Percentiles rank a stretch among this genome's conserved stretches.
phyloP scores from a whole-genome alignment of 1,139 yeast genomes.

The Magnusiomyces ingens region DNA sequence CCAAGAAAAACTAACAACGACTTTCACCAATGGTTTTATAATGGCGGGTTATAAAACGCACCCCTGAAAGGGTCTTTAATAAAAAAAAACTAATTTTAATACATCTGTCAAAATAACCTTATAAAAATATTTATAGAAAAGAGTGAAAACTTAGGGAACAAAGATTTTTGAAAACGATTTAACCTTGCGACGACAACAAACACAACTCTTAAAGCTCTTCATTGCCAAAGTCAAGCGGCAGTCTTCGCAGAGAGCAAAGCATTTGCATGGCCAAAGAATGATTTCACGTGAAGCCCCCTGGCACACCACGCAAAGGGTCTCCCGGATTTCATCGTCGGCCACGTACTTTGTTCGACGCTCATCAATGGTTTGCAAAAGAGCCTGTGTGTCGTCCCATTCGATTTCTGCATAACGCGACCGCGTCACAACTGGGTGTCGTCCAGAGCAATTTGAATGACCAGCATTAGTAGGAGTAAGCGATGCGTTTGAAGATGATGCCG shows the following conservation, averaged over 20 bases:
- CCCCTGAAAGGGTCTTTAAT: too few species aligned
- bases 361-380: constrained; percentile 15
- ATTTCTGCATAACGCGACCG: constrained; percentile 20
- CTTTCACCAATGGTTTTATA: too few species aligned
- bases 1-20: too few species aligned
- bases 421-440: constrained; percentile 17
- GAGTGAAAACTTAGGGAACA: constrained; percentile 33
- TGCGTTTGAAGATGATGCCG: constrained; percentile 6
- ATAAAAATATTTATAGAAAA: too few species aligned
- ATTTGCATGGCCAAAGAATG: constrained; percentile 88
- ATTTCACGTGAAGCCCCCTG: constrained; percentile 68
- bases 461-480: too few species aligned
- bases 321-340: constrained; percentile 10
- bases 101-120: too few species aligned
- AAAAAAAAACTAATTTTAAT: too few species aligned
- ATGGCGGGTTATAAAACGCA: too few species aligned
- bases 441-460: too few species aligned
- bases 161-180: constrained; percentile 37
- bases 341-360: constrained; percentile 14
- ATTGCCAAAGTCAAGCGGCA: constrained; percentile 73
- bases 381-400: constrained; percentile 16
- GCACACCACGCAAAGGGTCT: constrained; percentile 64
- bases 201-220: constrained; percentile 72
- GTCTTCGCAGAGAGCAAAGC: constrained; percentile 80
- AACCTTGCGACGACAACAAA: constrained; percentile 74